Conservation (phyloP, 208 protist genomes). For the Trypanosomatidae sp. region DNA sequence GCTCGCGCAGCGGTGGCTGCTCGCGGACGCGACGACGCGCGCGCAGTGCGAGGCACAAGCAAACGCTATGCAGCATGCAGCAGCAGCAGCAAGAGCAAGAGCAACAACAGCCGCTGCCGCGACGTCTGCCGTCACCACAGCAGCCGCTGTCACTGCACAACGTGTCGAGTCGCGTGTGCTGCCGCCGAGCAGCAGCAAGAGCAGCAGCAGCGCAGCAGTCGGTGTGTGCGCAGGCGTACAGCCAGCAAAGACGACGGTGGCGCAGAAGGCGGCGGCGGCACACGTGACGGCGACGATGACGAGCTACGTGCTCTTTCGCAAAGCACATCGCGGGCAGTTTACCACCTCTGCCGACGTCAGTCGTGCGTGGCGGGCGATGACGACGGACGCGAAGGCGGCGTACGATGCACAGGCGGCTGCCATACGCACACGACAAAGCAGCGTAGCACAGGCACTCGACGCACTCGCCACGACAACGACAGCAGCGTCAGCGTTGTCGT, state of each 20-base stretch:
- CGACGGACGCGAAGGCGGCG: conserved; percentile 21
- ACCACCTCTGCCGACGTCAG: conserved; percentile 5
- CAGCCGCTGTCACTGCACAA: no score
- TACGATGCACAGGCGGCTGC: conserved; percentile 41
- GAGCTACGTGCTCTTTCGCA: conserved; percentile 23
- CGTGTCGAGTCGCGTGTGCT: no score
- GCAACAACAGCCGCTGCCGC: no score
- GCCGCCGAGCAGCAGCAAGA: no score
- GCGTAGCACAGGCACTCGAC: no score
- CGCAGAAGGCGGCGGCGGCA: neutral
- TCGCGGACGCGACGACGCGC: conserved; percentile 5
- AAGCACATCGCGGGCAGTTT: conserved; percentile 2
- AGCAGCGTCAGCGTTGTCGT: no score
- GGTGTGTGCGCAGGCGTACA: neutral
- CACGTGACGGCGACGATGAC: neutral
- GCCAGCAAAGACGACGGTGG: neutral
- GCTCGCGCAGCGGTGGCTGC: conserved; percentile 16
- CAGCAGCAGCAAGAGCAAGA: no score
- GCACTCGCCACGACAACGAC: no score
- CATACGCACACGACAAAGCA: no score
- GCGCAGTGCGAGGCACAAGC: conserved; percentile 1
- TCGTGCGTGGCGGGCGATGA: conserved; percentile 28
- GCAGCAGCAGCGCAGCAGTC: no score
- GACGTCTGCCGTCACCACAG: no score
- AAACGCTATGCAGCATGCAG: no score